Percentiles rank a stretch among this genome's conserved stretches.
Evolutionary conservation across 352 stramenopile species (phyloP).

Genomic region (Phytopythium mirpurense): DNA sequence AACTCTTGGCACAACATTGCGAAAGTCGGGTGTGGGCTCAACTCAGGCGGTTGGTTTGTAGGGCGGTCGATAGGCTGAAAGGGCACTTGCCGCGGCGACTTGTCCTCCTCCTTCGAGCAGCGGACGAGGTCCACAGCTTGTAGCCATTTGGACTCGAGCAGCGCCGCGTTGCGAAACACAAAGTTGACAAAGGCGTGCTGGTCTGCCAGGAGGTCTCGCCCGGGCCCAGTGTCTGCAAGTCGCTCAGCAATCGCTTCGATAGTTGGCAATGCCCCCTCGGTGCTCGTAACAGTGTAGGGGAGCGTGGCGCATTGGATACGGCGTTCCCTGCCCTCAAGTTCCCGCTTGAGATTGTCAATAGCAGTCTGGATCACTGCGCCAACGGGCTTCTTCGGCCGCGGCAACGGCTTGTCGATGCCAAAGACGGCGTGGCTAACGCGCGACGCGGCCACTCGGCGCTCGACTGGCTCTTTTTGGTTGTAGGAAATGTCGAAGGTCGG

Average conservation of each 20-base stretch:
- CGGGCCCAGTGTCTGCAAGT: conserved; percentile 23
- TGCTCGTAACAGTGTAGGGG: not conserved
- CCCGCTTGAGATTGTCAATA: conserved; percentile 23
- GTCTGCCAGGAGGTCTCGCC: conserved; percentile 34
- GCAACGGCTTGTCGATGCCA: conserved; percentile 6
- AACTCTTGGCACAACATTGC: conserved; percentile 42
- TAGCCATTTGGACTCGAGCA: conserved; percentile 43
- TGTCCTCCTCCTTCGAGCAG: not conserved
- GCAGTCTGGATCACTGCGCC: conserved; percentile 22
- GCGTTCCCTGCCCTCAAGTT: conserved; percentile 11
- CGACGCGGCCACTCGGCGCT: not conserved
- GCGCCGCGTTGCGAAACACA: conserved; percentile 41
- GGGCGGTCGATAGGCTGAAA: not conserved
- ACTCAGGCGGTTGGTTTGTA: not conserved
- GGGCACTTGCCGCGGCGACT: not conserved
- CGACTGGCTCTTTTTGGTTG: not conserved
- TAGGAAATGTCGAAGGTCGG: conserved; percentile 48
- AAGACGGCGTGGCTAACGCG: conserved; percentile 1
- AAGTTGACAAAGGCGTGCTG: conserved; percentile 54
- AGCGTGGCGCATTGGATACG: not conserved
- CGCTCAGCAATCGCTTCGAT: conserved; percentile 36
- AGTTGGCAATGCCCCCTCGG: conserved; percentile 7
- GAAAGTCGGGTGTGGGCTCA: conserved; percentile 3
- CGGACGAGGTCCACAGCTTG: conserved; percentile 44
- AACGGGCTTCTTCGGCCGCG: conserved; percentile 13